Evolutionary conservation across 345 rosid genomes (phyloP), one percentile per base, ranked within the genome.

Genomic region (Reutealis trisperma): DNA sequence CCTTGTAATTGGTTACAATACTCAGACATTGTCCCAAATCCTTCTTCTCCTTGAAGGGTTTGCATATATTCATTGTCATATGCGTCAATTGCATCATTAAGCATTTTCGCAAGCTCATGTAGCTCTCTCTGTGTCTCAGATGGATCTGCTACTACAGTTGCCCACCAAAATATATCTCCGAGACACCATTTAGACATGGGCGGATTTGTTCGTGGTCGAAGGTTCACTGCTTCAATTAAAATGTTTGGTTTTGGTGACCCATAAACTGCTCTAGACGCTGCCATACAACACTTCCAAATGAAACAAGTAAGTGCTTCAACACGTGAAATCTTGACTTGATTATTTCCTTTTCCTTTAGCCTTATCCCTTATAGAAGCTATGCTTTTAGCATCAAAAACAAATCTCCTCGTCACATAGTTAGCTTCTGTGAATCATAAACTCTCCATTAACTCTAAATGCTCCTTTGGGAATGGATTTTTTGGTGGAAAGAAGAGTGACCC

Each of bases 141-240:
- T 14, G 77, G 60, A 42, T 78, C 34, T 0, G 72, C 72, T 5
- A 72, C 21, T 9, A 67, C 73, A 2, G 61, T 55, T 21, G 71
- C 81, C 73, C 73, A 78, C 81, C 81, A 72, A 14, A 66, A 73
- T 37, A 67, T 27, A 32, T 79, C 60, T 10, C 78, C 82, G 2
- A 69, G 25, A 5, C 74, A 45, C 19, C 49, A 51, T 3, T 59
- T 37, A 9, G 82, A 44, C 82, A 81, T 66, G 8, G 80, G 77
- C 6, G 83, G 83, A 47, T 75, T 64, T 19, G 79, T 64, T 58
- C 72, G 16, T 21, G 60, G 21, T 37, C 83, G 71, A 15, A 80
- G 80, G 61, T 81, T 77, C 70, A 81, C 73, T 52, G 77, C 77
- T 67, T 81, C 70, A 5, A 72, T 77, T 34, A 81, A 22, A 64